A percentile compares a stretch with the other conserved stretches of the same genome.
Evolutionary conservation across 768 basidiomycete genomes (phyloP).

Genomic region (Phaeotremella skinneri): DNA sequence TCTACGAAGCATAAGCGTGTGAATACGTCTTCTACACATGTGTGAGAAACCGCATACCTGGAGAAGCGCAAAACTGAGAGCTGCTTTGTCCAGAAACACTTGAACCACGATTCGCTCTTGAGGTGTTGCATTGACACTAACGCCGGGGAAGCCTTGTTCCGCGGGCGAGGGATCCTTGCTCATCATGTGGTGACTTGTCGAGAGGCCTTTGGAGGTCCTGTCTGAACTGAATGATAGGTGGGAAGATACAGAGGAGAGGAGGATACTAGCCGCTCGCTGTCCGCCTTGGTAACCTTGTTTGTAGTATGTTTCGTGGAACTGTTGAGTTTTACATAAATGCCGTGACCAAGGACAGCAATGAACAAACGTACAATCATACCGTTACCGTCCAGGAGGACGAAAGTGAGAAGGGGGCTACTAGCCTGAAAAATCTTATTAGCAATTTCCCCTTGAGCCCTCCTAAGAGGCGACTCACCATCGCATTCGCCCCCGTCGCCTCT

Average conservation of each 20-base stretch:
- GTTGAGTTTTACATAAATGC: not conserved
- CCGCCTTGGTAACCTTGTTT: conserved; percentile 39
- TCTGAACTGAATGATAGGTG: conserved; percentile 7
- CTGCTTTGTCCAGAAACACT: conserved; percentile 42
- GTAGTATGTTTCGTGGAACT: conserved; percentile 37
- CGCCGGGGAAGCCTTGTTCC: not conserved
- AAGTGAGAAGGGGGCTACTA: conserved; percentile 20
- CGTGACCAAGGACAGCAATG: no score
- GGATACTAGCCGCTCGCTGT: conserved; percentile 34
- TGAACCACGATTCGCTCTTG: conserved; percentile 32
- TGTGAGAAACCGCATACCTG: conserved; percentile 27
- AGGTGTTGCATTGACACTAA: not conserved
- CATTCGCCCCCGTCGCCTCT: conserved; percentile 6
- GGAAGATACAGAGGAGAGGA: conserved; percentile 31
- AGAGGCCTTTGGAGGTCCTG: not conserved
- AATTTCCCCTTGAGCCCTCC: not conserved
- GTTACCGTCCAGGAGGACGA: conserved; percentile 42
- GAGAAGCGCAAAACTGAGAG: conserved; percentile 29
- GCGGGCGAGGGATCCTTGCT: not conserved
- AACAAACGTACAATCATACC: conserved; percentile 34
- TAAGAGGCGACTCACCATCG: conserved; percentile 13
- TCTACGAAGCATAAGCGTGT: conserved; percentile 13
- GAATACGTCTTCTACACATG: not conserved
- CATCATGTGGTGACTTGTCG: not conserved
- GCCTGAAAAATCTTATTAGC: not conserved